Evolutionary conservation across 2,329 filamentous ascomycete genomes (phyloP).

Genomic region (Domatiomyces catenatus): DNA sequence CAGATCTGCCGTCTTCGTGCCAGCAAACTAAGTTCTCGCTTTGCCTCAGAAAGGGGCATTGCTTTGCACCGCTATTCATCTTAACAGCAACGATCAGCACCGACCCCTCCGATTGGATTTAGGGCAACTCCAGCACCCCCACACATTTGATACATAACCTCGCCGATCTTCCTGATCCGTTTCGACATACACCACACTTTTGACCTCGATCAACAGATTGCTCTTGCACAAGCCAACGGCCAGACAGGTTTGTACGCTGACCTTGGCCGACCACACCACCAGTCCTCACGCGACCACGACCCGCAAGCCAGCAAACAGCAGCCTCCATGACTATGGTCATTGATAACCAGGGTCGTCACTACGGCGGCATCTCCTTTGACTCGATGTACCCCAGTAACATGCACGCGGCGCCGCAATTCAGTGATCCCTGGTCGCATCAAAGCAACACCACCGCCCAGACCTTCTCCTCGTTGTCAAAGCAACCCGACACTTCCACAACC

Average conservation of each 20-base stretch:
- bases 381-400: slow-evolving; percentile 56
- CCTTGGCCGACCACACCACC: neutral
- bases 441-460: slow-evolving; percentile 39
- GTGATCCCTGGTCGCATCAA: slow-evolving; percentile 69
- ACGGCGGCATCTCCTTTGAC: slow-evolving; percentile 62
- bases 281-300: neutral
- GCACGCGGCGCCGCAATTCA: slow-evolving; percentile 55
- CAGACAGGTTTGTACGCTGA: neutral
- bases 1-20: slow-evolving; percentile 9
- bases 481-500: slow-evolving; percentile 40
- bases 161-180: slow-evolving; percentile 11
- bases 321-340: slow-evolving; percentile 78
- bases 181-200: neutral
- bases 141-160: slow-evolving; percentile 14
- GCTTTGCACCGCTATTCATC: slow-evolving; percentile 9
- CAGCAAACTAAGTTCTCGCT: slow-evolving; percentile 6
- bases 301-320: slow-evolving; percentile 1
- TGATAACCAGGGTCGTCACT: slow-evolving; percentile 72
- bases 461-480: slow-evolving; percentile 42
- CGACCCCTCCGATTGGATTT: slow-evolving; percentile 9
- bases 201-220: neutral
- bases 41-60: slow-evolving; percentile 13
- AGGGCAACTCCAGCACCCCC: slow-evolving; percentile 8
- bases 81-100: slow-evolving; percentile 11
- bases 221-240: neutral